A percentile compares a stretch with the other conserved stretches of the same genome.
Conservation (phyloP, 2,329 filamentous ascomycete genomes). For the Atkinsonella texensis region DNA sequence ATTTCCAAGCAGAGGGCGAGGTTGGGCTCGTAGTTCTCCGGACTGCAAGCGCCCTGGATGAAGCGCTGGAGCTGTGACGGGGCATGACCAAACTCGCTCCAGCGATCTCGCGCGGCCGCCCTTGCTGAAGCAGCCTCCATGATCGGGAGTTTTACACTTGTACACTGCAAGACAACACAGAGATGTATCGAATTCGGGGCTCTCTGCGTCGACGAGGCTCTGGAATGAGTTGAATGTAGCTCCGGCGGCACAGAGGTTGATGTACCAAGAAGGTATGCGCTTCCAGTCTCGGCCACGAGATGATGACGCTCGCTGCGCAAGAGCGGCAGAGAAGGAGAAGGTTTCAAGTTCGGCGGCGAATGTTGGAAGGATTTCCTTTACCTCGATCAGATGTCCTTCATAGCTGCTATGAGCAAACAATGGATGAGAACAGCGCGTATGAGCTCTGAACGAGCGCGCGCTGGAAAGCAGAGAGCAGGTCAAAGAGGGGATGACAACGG, state of each 20-base stretch:
- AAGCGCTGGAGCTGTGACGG: slow-evolving; percentile 87
- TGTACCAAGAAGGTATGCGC: neutral
- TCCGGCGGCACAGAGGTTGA: neutral
- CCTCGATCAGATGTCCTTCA: slow-evolving; percentile 4
- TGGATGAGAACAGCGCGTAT: neutral
- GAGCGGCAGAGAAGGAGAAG: neutral
- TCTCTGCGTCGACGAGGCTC: neutral
- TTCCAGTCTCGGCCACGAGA: neutral
- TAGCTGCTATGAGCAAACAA: neutral
- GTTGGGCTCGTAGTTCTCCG: slow-evolving; percentile 96
- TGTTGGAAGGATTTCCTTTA: neutral
- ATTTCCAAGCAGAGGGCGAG: slow-evolving; percentile 95
- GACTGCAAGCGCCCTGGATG: slow-evolving; percentile 91
- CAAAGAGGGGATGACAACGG: slow-evolving; percentile 1
- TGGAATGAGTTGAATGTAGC: neutral
- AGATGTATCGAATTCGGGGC: neutral
- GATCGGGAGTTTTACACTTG: slow-evolving; percentile 11
- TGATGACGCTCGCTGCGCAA: neutral
- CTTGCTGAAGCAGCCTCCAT: slow-evolving; percentile 96
- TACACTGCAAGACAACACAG: neutral
- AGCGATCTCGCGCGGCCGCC: slow-evolving; percentile 90
- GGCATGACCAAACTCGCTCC: slow-evolving; percentile 67
- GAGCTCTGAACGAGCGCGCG: neutral
- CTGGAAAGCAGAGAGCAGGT: neutral
- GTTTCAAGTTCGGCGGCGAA: neutral